Evolutionary conservation across 208 protist species (phyloP).

Genomic region (Trypanosoma avium): DNA sequence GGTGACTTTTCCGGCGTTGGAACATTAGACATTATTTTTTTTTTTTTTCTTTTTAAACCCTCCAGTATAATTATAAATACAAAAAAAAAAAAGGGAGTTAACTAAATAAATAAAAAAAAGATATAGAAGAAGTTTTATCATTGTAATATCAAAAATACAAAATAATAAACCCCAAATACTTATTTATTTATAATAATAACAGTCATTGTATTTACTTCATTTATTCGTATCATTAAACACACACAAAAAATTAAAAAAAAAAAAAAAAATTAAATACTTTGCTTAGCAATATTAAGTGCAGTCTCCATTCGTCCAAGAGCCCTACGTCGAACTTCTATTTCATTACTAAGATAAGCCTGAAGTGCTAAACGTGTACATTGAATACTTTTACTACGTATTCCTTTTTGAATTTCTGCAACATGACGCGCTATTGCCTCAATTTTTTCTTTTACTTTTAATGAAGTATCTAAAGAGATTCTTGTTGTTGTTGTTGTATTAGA

Average conservation of each 20-base stretch:
- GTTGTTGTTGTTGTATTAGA: no score
- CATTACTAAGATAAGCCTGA: conserved; percentile 41
- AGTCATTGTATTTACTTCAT: no score
- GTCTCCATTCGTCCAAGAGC: conserved; percentile 51
- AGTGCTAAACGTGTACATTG: conserved; percentile 58
- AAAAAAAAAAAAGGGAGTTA: neutral
- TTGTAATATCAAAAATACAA: no score
- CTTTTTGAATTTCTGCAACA: conserved; percentile 48
- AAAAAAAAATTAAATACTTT: conserved; percentile 8
- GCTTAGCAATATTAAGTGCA: conserved; percentile 33
- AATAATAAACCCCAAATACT: no score
- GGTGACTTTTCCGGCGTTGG: neutral
- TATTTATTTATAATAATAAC: no score
- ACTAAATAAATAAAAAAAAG: neutral
- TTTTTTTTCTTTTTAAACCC: neutral
- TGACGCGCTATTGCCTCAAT: conserved; percentile 1
- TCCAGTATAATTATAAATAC: neutral
- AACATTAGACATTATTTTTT: no score
- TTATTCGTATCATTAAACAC: no score
- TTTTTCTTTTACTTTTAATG: neutral
- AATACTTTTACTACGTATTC: conserved; percentile 60
- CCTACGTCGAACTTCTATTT: conserved; percentile 41
- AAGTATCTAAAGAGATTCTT: neutral
- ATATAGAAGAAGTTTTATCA: neutral
- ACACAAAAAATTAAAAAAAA: no score